phyloP scores from a whole-genome alignment of 148 eudicot species.

The Rhododendron henanense region DNA sequence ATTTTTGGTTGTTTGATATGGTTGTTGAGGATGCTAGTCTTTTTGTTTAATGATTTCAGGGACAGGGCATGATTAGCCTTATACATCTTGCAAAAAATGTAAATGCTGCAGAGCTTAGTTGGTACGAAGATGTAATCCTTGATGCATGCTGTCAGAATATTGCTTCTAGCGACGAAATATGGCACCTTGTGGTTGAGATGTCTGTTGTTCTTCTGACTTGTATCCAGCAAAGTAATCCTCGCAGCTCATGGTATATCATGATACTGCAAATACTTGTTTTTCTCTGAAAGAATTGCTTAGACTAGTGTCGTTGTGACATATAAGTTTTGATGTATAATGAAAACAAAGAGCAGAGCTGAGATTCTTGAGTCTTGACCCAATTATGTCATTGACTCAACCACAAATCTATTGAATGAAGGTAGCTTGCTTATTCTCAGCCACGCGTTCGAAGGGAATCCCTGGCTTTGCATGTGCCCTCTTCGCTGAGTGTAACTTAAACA shows the following conservation, averaged over 20 bases:
- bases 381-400: not conserved
- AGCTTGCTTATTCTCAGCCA: not conserved
- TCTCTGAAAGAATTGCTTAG: not conserved
- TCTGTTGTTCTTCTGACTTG: conserved; percentile 61
- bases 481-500: not conserved
- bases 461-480: not conserved
- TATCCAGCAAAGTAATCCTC: conserved; percentile 71
- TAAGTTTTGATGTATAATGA: not conserved
- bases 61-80: conserved; percentile 89
- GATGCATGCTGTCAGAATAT: conserved; percentile 93
- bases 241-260: conserved; percentile 73
- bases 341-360: not conserved
- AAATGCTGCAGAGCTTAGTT: conserved; percentile 61
- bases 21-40: not conserved
- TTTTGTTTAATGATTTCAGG: conserved; percentile 39
- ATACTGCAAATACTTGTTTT: not conserved
- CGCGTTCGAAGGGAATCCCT: not conserved
- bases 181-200: conserved; percentile 93
- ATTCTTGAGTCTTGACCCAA: not conserved
- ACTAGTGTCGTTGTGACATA: not conserved
- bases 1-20: not conserved
- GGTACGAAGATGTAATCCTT: conserved; percentile 80
- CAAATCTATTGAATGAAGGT: not conserved
- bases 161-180: conserved; percentile 81
- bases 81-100: conserved; percentile 66